phyloP scores from a whole-genome alignment of 345 rosid genomes.

The Eucalyptus sp. region DNA sequence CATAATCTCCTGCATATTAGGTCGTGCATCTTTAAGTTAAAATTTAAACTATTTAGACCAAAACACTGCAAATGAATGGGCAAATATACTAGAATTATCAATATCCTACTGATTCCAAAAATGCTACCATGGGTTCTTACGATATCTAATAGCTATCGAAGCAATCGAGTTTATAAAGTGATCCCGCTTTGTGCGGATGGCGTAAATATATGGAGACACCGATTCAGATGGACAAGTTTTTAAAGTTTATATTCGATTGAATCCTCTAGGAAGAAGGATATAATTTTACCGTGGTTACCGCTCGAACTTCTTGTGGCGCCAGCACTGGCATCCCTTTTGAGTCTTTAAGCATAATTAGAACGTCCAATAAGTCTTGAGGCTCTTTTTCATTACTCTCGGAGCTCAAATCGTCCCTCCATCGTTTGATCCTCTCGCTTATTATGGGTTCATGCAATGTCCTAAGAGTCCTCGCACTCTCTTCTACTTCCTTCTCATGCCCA shows the following conservation, averaged over 20 bases:
- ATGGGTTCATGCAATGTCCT: neutral
- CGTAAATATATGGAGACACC: neutral
- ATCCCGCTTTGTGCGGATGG: neutral
- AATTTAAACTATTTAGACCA: neutral
- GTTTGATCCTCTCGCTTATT: constrained; percentile 1
- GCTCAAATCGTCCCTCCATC: constrained; percentile 4
- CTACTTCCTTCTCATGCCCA: constrained; percentile 2
- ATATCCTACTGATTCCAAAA: neutral
- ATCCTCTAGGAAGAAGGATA: neutral
- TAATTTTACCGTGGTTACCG: neutral
- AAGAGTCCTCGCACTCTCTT: neutral
- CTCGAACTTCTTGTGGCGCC: neutral
- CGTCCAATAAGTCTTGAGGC: neutral
- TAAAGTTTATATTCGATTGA: neutral
- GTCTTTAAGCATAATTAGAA: neutral
- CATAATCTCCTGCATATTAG: constrained; percentile 16
- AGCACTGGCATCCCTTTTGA: neutral
- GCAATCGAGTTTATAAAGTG: neutral
- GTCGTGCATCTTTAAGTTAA: neutral
- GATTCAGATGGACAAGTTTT: neutral
- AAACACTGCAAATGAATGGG: no score
- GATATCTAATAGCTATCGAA: neutral
- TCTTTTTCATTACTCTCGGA: neutral
- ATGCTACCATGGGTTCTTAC: neutral
- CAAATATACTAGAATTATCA: neutral